Evolutionary conservation across 2,329 filamentous ascomycete species (phyloP).

Genomic region (Phoma herbarum): DNA sequence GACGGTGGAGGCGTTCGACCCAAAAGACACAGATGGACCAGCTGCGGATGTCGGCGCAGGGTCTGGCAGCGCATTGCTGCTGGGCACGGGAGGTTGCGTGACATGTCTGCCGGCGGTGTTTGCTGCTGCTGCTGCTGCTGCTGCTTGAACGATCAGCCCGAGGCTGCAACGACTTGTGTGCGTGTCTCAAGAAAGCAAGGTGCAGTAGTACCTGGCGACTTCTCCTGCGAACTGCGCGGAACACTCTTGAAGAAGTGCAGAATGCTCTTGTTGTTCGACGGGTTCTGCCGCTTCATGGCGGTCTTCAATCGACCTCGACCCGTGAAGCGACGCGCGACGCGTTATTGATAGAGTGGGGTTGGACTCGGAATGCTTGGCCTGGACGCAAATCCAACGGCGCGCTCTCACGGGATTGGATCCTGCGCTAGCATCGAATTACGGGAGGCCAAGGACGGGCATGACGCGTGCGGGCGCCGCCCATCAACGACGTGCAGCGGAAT

Average conservation of each 20-base stretch:
- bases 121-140: conserved; percentile 12
- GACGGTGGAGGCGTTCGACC: conserved; percentile 7
- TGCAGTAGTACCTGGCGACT: conserved; percentile 9
- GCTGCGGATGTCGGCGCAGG: not conserved
- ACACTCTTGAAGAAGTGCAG: conserved; percentile 20
- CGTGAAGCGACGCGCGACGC: conserved; percentile 7
- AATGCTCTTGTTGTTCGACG: conserved; percentile 13
- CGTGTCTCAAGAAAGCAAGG: conserved; percentile 3
- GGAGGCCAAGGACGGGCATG: conserved; percentile 16
- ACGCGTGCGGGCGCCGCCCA: conserved; percentile 9
- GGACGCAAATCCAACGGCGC: conserved; percentile 15
- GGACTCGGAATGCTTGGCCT: conserved; percentile 12
- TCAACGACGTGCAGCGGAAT: conserved; percentile 30
- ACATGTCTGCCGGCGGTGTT: conserved; percentile 2
- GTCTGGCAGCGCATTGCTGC: not conserved
- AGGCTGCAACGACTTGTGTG: conserved; percentile 8
- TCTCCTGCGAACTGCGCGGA: conserved; percentile 8
- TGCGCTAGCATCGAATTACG: not conserved
- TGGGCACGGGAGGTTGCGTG: not conserved
- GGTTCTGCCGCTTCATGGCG: conserved; percentile 20
- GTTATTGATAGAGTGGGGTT: conserved; percentile 12
- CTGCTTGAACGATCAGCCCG: conserved; percentile 5
- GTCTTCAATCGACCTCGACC: not conserved
- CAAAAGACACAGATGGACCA: not conserved
- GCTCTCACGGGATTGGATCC: conserved; percentile 26